These are phyloP conservation scores for Amylocystis lapponica DNA, from an alignment of 768 basidiomycete species.

Conservation along the genomic window DNA sequence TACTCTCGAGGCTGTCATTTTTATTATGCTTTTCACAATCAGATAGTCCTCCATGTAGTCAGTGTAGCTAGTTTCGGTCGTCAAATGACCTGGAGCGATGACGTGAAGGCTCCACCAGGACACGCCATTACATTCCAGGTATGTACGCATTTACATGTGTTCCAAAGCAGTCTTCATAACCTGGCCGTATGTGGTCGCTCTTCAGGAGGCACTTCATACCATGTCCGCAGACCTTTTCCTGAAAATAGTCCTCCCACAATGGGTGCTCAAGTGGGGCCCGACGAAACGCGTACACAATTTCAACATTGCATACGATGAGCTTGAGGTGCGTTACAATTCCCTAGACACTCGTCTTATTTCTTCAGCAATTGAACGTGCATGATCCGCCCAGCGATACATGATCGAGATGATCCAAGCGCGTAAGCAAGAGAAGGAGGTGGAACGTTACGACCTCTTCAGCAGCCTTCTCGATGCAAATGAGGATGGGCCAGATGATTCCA, in stretches of 20 bases:
- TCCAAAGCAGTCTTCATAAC: too few relatives aligned
- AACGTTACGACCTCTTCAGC: slow-evolving; percentile 45
- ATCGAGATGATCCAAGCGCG: slow-evolving; percentile 47
- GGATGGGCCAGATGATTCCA: slow-evolving; percentile 20
- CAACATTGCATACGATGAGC: slow-evolving; percentile 19
- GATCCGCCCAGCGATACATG: slow-evolving; percentile 41
- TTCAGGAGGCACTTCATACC: slow-evolving; percentile 18
- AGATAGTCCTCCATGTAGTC: slow-evolving; percentile 53
- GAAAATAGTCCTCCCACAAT: slow-evolving; percentile 20
- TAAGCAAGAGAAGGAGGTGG: slow-evolving; percentile 28
- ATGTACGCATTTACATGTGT: background rate
- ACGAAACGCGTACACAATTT: slow-evolving; percentile 16
- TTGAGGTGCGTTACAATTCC: slow-evolving; percentile 16
- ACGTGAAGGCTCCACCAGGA: slow-evolving; percentile 6
- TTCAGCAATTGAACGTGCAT: background rate
- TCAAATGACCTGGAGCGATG: slow-evolving; percentile 36
- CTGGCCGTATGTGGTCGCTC: too few relatives aligned
- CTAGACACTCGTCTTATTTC: background rate
- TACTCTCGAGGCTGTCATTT: background rate
- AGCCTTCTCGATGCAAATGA: slow-evolving; percentile 48
- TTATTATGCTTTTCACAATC: background rate
- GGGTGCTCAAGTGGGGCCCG: slow-evolving; percentile 15
- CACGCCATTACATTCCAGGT: slow-evolving; percentile 19
- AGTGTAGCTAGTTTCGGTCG: slow-evolving; percentile 52
- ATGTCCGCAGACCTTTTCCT: slow-evolving; percentile 21